Conservation (phyloP, 148 eudicot species). For the Cornus kousa region DNA sequence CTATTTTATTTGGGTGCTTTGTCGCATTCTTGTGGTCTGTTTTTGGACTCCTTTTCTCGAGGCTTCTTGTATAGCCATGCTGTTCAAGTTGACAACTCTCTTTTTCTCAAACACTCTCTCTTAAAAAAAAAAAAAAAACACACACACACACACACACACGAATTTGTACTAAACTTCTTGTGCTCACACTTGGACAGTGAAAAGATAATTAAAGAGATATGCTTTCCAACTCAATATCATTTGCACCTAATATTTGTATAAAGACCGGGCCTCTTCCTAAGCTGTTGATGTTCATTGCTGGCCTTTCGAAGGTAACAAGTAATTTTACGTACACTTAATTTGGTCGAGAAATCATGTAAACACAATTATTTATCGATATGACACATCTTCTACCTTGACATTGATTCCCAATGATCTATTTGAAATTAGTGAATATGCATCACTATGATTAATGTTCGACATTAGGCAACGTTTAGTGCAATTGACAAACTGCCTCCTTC, state of each 20-base stretch:
- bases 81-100: background rate
- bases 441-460: background rate
- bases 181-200: background rate
- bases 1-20: background rate
- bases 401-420: background rate
- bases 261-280: background rate
- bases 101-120: background rate
- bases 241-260: background rate
- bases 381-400: background rate
- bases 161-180: background rate
- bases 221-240: background rate
- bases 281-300: background rate
- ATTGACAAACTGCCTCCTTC: no score
- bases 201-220: background rate
- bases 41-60: background rate
- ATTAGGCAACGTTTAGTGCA: no score
- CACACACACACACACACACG: no score
- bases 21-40: background rate
- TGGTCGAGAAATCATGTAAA: no score
- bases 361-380: background rate
- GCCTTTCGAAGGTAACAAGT: background rate
- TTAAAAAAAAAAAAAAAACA: no score
- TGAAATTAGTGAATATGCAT: background rate
- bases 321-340: no score
- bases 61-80: background rate